Conservation (phyloP, 78 protist genomes). For the Chrysochromulina tobinii region DNA sequence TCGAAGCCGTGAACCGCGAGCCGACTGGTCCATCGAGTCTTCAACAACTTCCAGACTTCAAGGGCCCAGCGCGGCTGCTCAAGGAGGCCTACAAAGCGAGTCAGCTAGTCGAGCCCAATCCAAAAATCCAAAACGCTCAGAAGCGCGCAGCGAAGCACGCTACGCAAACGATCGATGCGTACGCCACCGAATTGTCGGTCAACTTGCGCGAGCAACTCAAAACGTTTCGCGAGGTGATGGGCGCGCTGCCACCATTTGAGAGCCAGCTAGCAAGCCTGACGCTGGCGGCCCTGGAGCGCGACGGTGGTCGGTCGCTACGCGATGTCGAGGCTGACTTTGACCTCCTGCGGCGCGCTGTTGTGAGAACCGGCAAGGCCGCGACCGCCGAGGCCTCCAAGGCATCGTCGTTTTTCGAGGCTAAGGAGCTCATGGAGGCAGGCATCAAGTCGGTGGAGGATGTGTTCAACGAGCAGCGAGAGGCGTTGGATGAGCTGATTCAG, state of each 20-base stretch:
- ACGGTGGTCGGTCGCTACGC: not conserved
- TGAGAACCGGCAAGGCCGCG: not conserved
- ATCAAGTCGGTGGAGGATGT: not conserved
- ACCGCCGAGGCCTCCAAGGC: not conserved
- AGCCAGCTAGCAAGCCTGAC: not conserved
- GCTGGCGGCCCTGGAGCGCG: not conserved
- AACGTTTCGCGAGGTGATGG: not conserved
- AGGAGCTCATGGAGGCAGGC: not conserved
- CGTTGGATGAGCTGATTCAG: not conserved
- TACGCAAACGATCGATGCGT: not conserved
- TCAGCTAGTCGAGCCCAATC: not conserved
- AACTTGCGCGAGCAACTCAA: not conserved
- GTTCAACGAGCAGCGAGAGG: not conserved
- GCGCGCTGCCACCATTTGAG: constrained; percentile 13
- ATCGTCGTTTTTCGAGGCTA: not conserved
- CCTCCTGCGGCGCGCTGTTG: not conserved
- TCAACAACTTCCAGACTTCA: not conserved
- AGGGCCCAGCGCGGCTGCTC: not conserved
- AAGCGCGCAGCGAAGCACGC: not conserved
- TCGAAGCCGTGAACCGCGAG: no score
- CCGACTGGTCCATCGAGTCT: not conserved
- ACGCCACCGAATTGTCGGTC: not conserved
- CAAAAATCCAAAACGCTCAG: not conserved
- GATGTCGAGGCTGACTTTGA: not conserved
- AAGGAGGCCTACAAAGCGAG: not conserved